These are phyloP conservation scores for Botryotinia convoluta DNA, from an alignment of 2,329 filamentous ascomycete species.

Conservation along the genomic window DNA sequence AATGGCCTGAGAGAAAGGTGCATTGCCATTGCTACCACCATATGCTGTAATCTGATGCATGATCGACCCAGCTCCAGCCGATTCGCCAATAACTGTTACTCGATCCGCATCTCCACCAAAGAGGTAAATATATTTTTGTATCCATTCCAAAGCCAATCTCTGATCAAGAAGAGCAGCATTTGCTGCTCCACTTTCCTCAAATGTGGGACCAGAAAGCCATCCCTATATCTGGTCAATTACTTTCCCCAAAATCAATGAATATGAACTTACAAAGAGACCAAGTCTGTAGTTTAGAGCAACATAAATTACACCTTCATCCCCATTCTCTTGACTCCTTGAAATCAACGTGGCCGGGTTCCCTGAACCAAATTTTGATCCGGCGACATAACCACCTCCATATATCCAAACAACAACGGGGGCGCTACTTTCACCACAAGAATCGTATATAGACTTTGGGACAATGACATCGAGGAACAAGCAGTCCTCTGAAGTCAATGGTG, in stretches of 20 bases:
- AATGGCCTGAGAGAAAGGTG: slow-evolving; percentile 45
- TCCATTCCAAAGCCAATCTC: slow-evolving; percentile 55
- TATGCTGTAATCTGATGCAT: slow-evolving; percentile 55
- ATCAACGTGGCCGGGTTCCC: slow-evolving; percentile 43
- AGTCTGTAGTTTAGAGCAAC: slow-evolving; percentile 39
- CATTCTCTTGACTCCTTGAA: slow-evolving; percentile 30
- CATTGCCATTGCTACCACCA: slow-evolving; percentile 41
- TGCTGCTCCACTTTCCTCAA: slow-evolving; percentile 44
- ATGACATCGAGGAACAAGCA: slow-evolving; percentile 50
- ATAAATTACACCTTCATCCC: slow-evolving; percentile 40
- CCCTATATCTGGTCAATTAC: slow-evolving; percentile 23
- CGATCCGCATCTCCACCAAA: slow-evolving; percentile 53
- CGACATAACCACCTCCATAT: slow-evolving; percentile 46
- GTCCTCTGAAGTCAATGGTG: slow-evolving; percentile 40
- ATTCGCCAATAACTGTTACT: slow-evolving; percentile 51
- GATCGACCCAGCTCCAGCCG: slow-evolving; percentile 52
- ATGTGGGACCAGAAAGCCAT: slow-evolving; percentile 42
- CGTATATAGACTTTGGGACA: slow-evolving; percentile 43
- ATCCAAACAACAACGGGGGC: slow-evolving; percentile 23
- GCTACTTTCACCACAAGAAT: slow-evolving; percentile 3
- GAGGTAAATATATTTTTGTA: slow-evolving; percentile 50
- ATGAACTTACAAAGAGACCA: slow-evolving; percentile 34
- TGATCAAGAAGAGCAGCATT: slow-evolving; percentile 55
- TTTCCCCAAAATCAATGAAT: not conserved
- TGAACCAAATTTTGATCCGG: slow-evolving; percentile 41